Base-by-base conservation (phyloP, 345 rosid genomes). In the Gossypium herbaceum region DNA sequence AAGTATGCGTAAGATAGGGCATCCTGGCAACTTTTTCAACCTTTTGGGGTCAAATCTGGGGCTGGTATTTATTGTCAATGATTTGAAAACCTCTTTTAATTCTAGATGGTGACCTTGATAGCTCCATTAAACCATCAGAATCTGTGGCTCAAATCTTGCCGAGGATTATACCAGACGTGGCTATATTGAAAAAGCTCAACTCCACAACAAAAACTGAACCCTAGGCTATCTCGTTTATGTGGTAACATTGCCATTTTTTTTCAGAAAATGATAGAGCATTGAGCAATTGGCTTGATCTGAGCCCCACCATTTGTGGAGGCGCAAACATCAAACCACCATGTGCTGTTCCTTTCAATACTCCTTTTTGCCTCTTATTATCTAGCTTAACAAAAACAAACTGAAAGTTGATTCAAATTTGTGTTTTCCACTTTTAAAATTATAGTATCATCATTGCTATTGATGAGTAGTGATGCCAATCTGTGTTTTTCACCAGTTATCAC, bases 121-220 rank as follows among this genome's bases (percentile, higher is more conserved):
- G 22, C 8, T 60, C 5, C 56, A 12, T 25, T 39, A 3, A 41
- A 13, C 51, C 60, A 59, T 65, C 68, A 9, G 55, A 51, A 58
- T 74, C 24, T 2, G 56, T 76, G 82, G 83, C 43, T 71, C 29
- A 69, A n/a, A 74, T 24, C 16, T 17, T 25, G 41, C 2, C 1
- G 16, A 59, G 17, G 65, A 57, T 56, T 39, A 9, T 13, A 51
- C 2, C 76, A 13, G 64, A 82, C 41, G 80, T 73, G 81, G 71
- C 61, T 56, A 15, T 39, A 63, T 20, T 8, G 12, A 34, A 45
- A 59, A 43, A 62, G 58, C 48, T 7, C 22, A 34, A 29, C 29
- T 11, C 20, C 19, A 29, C 11, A 54, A 2, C 29, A 45, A 45
- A 45, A 45, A 12, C 12, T 45, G 50, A 45, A 45, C 50, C 50